A percentile compares a stretch with the other conserved stretches of the same genome.
phyloP scores from a whole-genome alignment of 2,329 filamentous ascomycete species.

The Cytospora leucostoma region DNA sequence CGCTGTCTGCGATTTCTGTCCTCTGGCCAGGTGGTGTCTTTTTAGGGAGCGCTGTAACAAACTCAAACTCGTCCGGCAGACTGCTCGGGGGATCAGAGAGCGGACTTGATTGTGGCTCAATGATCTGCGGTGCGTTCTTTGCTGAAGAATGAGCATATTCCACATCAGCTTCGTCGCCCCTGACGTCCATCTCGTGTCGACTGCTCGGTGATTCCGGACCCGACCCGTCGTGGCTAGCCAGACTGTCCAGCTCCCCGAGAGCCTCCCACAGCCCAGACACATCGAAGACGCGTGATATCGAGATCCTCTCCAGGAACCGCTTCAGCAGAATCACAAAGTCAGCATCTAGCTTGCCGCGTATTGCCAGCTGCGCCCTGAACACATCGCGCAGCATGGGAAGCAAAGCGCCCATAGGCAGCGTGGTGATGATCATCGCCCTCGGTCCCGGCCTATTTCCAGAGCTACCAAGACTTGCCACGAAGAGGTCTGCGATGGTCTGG shows the following conservation, averaged over 20 bases:
- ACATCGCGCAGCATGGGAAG: conserved; percentile 46
- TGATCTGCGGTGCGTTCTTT: neutral
- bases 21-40: conserved; percentile 15
- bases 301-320: conserved; percentile 50
- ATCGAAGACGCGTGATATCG: conserved; percentile 60
- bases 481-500: conserved; percentile 47
- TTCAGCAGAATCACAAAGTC: conserved; percentile 34
- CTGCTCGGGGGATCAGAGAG: conserved; percentile 25
- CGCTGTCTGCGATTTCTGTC: conserved; percentile 42
- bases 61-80: conserved; percentile 12
- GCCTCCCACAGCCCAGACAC: conserved; percentile 60
- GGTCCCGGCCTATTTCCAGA: conserved; percentile 14
- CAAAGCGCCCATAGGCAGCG: conserved; percentile 45
- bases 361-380: conserved; percentile 39
- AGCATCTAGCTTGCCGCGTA: conserved; percentile 25
- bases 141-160: neutral
- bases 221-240: neutral
- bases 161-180: neutral
- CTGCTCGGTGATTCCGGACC: conserved; percentile 6
- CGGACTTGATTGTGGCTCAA: conserved; percentile 7
- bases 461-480: conserved; percentile 35
- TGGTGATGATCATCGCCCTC: conserved; percentile 51
- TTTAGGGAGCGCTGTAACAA: neutral
- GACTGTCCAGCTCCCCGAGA: conserved; percentile 50
- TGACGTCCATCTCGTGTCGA: neutral